These are phyloP conservation scores for Lentithecium fluviatile DNA, from an alignment of 495 filamentous ascomycete species.

Conservation along the genomic window DNA sequence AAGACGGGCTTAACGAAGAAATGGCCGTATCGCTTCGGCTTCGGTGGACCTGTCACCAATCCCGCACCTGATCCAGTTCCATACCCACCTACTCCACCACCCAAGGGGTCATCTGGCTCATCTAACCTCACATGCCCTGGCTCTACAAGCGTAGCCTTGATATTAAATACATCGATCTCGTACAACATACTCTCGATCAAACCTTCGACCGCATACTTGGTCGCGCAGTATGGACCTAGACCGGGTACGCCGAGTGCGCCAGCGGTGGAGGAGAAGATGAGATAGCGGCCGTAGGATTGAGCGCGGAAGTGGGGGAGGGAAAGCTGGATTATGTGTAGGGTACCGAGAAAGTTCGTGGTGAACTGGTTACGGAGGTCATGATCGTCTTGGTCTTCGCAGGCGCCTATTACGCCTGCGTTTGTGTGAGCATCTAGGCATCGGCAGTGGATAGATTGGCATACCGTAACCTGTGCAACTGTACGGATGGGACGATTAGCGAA, in stretches of 20 bases:
- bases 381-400: conserved; percentile 95
- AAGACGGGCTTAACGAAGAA: conserved; percentile 79
- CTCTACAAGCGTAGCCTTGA: conserved; percentile 89
- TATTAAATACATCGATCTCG: conserved; percentile 85
- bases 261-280: conserved; percentile 90
- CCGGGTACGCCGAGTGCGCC: conserved; percentile 90
- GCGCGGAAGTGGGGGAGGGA: conserved; percentile 84
- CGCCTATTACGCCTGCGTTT: conserved; percentile 74
- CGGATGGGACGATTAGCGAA: neutral
- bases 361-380: conserved; percentile 94
- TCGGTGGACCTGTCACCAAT: conserved; percentile 10
- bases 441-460: conserved; percentile 8
- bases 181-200: conserved; percentile 94
- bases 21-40: conserved; percentile 65
- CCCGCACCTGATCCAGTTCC: neutral
- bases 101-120: conserved; percentile 45
- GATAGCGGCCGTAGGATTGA: conserved; percentile 70
- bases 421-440: neutral
- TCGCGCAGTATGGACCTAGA: conserved; percentile 89
- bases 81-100: neutral
- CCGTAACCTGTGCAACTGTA: conserved; percentile 69
- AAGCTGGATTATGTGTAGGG: conserved; percentile 87
- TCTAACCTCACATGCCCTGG: conserved; percentile 85
- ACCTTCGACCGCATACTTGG: conserved; percentile 94
- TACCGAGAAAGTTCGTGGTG: conserved; percentile 94